Evolutionary conservation across 352 stramenopile species (phyloP).

Genomic region (Thalassiosira mediterranea): DNA sequence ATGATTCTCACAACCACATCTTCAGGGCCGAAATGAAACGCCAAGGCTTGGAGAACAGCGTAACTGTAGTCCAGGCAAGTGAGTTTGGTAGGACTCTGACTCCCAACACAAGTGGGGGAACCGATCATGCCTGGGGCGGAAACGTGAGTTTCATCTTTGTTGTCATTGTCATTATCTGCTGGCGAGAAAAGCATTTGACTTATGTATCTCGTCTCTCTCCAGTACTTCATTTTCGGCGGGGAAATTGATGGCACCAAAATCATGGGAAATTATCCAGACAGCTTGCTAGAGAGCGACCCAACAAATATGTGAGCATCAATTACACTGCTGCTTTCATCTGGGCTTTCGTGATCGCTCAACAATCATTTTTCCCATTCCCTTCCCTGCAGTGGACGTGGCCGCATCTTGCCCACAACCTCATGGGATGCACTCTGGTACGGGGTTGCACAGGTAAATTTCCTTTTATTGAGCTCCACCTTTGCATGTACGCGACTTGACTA

Average conservation of each 20-base stretch:
- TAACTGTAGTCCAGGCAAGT: constrained; percentile 53
- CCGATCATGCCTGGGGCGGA: constrained; percentile 62
- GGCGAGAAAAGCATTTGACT: neutral
- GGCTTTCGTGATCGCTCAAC: no score
- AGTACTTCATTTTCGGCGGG: constrained; percentile 72
- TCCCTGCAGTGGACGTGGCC: constrained; percentile 56
- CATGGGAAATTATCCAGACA: constrained; percentile 67
- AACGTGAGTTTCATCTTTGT: constrained; percentile 3
- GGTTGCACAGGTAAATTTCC: no score
- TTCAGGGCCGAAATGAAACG: constrained; percentile 71
- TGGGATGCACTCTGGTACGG: constrained; percentile 60
- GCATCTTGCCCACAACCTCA: constrained; percentile 51
- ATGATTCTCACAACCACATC: neutral
- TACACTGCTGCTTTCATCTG: no score
- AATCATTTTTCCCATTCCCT: no score
- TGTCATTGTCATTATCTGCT: neutral
- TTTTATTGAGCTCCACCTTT: neutral
- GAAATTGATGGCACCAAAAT: constrained; percentile 67
- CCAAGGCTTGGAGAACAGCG: constrained; percentile 58
- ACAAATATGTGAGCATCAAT: no score
- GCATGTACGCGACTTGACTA: neutral
- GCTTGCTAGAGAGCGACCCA: constrained; percentile 41
- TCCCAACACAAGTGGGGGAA: constrained; percentile 60
- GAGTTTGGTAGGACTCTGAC: constrained; percentile 81
- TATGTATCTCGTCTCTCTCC: no score